Percentiles rank a stretch among this genome's conserved stretches.
These are phyloP conservation scores for Lyophyllum decastes DNA, from an alignment of 768 basidiomycete species.

Conservation along the genomic window DNA sequence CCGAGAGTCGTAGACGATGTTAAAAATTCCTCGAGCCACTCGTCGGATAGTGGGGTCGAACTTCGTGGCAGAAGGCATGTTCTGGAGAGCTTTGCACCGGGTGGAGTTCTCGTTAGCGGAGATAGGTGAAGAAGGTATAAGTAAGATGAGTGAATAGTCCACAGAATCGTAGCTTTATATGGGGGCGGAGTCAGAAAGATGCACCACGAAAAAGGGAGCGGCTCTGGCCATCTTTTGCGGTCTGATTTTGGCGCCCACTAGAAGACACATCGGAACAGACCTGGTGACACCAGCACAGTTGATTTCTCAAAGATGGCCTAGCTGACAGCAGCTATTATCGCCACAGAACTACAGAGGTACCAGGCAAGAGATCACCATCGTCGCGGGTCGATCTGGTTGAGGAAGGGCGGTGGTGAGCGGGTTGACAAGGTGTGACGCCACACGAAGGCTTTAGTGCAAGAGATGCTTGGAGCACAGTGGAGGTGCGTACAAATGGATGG, in stretches of 20 bases:
- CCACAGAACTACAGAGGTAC: not conserved
- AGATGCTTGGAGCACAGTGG: not conserved
- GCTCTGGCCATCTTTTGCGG: not conserved
- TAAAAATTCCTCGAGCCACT: slow-evolving; percentile 36
- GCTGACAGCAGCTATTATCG: not conserved
- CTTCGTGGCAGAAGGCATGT: not conserved
- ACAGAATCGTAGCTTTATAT: not conserved
- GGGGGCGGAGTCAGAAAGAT: not conserved
- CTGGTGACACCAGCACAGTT: not conserved
- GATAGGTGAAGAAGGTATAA: not conserved
- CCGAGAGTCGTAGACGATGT: slow-evolving; percentile 28
- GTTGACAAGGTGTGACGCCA: not conserved
- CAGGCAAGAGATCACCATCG: not conserved
- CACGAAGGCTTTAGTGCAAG: not conserved
- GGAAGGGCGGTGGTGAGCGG: not conserved
- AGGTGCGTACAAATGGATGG: not conserved
- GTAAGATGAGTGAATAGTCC: not conserved
- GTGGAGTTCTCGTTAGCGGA: not conserved
- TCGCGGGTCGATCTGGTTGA: not conserved
- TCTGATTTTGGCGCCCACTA: not conserved
- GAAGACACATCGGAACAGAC: slow-evolving; percentile 2
- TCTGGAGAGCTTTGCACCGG: not conserved
- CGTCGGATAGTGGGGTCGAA: slow-evolving; percentile 15
- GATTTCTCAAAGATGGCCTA: not conserved
- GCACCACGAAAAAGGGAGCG: not conserved